A percentile compares a stretch with the other conserved stretches of the same genome.
phyloP scores from a whole-genome alignment of 2,329 filamentous ascomycete species.

The Blastomyces percursus region DNA sequence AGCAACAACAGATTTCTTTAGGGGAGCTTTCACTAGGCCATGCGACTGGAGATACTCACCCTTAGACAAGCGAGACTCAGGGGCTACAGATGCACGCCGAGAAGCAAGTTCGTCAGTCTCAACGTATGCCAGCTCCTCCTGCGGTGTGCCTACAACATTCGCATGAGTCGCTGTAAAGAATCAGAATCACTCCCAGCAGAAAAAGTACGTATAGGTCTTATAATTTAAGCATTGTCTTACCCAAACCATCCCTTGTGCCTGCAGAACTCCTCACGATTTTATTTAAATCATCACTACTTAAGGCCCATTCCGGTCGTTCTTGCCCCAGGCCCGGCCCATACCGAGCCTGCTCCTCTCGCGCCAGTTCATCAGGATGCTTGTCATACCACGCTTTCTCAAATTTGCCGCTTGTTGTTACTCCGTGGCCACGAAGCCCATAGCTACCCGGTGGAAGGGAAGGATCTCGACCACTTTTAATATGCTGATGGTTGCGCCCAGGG shows the following conservation, averaged over 20 bases:
- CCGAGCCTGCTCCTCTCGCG: slow-evolving; percentile 60
- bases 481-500: slow-evolving; percentile 49
- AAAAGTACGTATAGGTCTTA: slow-evolving; percentile 7
- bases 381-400: slow-evolving; percentile 88
- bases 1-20: slow-evolving; percentile 42
- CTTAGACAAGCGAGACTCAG: slow-evolving; percentile 28
- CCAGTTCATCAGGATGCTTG: slow-evolving; percentile 72
- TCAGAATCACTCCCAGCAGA: background rate
- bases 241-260: slow-evolving; percentile 40
- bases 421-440: slow-evolving; percentile 87
- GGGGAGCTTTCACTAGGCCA: slow-evolving; percentile 40
- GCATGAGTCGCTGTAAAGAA: slow-evolving; percentile 48
- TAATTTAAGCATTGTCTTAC: slow-evolving; percentile 31
- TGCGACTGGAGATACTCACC: slow-evolving; percentile 23
- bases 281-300: slow-evolving; percentile 84
- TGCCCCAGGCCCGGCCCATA: slow-evolving; percentile 50
- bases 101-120: slow-evolving; percentile 75
- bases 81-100: slow-evolving; percentile 57
- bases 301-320: slow-evolving; percentile 61
- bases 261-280: slow-evolving; percentile 70
- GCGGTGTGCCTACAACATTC: slow-evolving; percentile 61
- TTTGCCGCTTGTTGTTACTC: slow-evolving; percentile 61
- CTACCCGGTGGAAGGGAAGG: slow-evolving; percentile 70
- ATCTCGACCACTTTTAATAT: slow-evolving; percentile 61
- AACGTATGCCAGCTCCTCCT: slow-evolving; percentile 81